These are phyloP conservation scores for Tulasnella sp. DNA, from an alignment of 768 basidiomycete species.

Conservation along the genomic window DNA sequence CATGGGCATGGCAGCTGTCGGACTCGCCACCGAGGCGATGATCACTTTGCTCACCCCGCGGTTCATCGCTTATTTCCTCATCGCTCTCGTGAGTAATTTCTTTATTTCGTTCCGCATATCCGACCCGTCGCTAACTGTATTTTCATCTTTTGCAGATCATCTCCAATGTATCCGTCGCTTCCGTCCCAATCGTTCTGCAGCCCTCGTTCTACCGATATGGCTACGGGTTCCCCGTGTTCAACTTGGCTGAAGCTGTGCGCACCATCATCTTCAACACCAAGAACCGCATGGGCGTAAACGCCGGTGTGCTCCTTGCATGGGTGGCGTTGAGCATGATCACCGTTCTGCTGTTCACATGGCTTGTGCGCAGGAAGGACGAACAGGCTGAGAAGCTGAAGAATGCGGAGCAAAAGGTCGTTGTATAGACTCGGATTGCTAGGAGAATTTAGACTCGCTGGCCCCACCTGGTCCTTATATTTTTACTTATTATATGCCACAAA, in stretches of 20 bases:
- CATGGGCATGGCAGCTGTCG: constrained; percentile 39
- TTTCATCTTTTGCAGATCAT: constrained; percentile 49
- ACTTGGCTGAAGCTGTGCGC: constrained; percentile 57
- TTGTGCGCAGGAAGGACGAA: neutral
- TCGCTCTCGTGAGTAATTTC: constrained; percentile 31
- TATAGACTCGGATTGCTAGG: too few relatives aligned
- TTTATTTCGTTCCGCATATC: neutral
- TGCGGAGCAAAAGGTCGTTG: neutral
- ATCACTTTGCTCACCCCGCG: constrained; percentile 40
- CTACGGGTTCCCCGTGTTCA: constrained; percentile 63
- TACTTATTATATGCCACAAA: too few relatives aligned
- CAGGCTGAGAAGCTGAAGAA: neutral
- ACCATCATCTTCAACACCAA: constrained; percentile 61
- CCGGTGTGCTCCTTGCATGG: constrained; percentile 41
- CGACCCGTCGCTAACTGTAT: constrained; percentile 35
- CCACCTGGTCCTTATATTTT: too few relatives aligned
- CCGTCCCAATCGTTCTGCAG: constrained; percentile 53
- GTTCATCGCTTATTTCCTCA: constrained; percentile 41
- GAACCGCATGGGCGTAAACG: constrained; percentile 45
- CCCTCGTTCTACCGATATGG: constrained; percentile 50
- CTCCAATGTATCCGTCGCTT: constrained; percentile 43
- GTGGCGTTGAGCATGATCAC: constrained; percentile 27
- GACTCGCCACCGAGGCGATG: constrained; percentile 39
- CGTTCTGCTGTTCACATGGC: constrained; percentile 23
- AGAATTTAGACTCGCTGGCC: too few relatives aligned